A percentile compares a stretch with the other conserved stretches of the same genome.
phyloP scores from a whole-genome alignment of 345 rosid species.

The Psidium guajava region DNA sequence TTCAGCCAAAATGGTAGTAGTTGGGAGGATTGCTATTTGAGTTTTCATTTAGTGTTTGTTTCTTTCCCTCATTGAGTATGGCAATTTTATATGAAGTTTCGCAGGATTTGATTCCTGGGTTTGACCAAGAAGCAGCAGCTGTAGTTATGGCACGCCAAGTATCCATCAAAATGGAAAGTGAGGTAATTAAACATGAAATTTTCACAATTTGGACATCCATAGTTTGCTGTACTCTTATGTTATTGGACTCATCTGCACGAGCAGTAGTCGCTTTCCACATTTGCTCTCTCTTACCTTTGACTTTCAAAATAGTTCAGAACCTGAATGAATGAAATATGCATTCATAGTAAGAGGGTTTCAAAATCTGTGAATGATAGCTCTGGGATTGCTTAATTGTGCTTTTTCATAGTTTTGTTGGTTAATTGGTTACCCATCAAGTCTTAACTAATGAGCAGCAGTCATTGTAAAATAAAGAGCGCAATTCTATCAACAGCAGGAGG shows the following conservation, averaged over 20 bases:
- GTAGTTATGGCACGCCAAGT: slow-evolving; percentile 87
- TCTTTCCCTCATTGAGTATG: not conserved
- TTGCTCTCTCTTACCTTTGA: not conserved
- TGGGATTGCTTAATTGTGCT: not conserved
- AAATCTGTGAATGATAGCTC: not conserved
- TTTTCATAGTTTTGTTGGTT: not conserved
- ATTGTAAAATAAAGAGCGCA: not conserved
- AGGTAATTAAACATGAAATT: slow-evolving; percentile 34
- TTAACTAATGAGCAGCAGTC: not conserved
- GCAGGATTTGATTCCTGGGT: slow-evolving; percentile 87
- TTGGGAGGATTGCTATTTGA: not conserved
- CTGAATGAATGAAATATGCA: not conserved
- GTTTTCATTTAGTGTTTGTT: not conserved
- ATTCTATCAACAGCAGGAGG: not conserved
- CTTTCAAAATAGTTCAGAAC: not conserved
- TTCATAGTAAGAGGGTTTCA: not conserved
- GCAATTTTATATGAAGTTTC: slow-evolving; percentile 3
- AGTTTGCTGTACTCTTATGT: not conserved
- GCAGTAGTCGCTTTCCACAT: not conserved
- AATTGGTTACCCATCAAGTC: not conserved
- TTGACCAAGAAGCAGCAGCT: slow-evolving; percentile 99
- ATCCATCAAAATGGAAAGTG: slow-evolving; percentile 94
- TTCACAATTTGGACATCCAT: not conserved
- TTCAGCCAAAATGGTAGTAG: not conserved
- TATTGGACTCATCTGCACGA: not conserved